Percentiles rank a stretch among this genome's conserved stretches.
These are phyloP conservation scores for Suzukiozyma palmioleophila DNA, from an alignment of 1,139 yeast species.

Conservation along the genomic window DNA sequence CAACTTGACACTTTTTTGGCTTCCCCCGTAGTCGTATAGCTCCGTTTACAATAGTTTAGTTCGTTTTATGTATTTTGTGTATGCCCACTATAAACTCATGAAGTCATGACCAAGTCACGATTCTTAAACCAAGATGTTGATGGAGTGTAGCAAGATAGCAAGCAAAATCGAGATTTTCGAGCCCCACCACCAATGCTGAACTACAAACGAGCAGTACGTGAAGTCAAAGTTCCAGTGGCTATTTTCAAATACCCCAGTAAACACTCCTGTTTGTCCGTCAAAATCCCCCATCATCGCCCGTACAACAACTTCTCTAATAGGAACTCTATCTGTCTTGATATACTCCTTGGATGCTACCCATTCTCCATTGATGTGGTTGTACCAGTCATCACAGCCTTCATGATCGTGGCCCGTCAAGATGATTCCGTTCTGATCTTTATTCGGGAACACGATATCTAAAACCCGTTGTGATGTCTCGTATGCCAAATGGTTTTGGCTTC, in stretches of 20 bases:
- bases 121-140: constrained; percentile 6
- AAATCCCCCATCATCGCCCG: constrained; percentile 95
- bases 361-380: constrained; percentile 36
- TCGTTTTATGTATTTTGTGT: no score
- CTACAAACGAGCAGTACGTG: constrained; percentile 69
- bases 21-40: no score
- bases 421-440: constrained; percentile 61
- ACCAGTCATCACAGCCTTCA: constrained; percentile 80
- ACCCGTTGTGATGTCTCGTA: constrained; percentile 62
- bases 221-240: constrained; percentile 63
- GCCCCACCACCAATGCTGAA: constrained; percentile 98
- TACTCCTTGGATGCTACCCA: constrained; percentile 58
- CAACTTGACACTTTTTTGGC: no score
- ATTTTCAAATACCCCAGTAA: constrained; percentile 60
- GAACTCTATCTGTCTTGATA: constrained; percentile 20
- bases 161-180: constrained; percentile 54
- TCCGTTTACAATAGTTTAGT: no score
- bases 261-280: constrained; percentile 81
- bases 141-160: constrained; percentile 39
- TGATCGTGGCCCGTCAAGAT: constrained; percentile 95
- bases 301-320: constrained; percentile 76
- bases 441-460: constrained; percentile 63
- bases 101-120: no score
- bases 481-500: constrained; percentile 85
- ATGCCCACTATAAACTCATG: neutral